Percentiles rank a stretch among this genome's conserved stretches.
These are phyloP conservation scores for Oenanthe javanica DNA, from an alignment of 140 eudicot species.

Conservation along the genomic window DNA sequence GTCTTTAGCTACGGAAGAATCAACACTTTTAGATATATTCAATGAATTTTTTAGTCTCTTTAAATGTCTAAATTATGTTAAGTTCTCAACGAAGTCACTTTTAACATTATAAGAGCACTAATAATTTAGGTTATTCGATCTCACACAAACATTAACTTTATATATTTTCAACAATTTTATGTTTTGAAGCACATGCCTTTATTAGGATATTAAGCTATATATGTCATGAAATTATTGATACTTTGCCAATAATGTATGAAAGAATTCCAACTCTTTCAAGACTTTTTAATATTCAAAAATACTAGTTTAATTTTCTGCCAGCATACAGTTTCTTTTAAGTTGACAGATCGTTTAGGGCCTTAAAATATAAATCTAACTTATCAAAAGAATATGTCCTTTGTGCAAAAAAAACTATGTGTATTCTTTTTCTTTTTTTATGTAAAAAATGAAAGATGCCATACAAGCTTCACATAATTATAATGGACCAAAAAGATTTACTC, in stretches of 20 bases:
- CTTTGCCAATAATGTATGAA: not conserved
- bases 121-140: not conserved
- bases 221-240: not conserved
- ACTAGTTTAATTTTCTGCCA: not conserved
- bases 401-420: not conserved
- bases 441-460: not conserved
- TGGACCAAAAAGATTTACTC: not conserved
- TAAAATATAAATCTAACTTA: not conserved
- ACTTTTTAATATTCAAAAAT: not conserved
- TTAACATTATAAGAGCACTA: not conserved
- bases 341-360: not conserved
- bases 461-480: not conserved
- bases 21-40: not conserved
- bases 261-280: not conserved
- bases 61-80: not conserved
- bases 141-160: not conserved
- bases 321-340: not conserved
- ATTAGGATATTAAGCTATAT: not conserved
- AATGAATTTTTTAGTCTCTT: not conserved
- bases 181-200: not conserved
- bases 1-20: not conserved
- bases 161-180: not conserved
- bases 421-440: not conserved
- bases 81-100: not conserved
- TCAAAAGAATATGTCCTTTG: not conserved